Percentiles rank a stretch among this genome's conserved stretches.
phyloP scores from a whole-genome alignment of 257 asterid species.

The Solanum chiquidenum region DNA sequence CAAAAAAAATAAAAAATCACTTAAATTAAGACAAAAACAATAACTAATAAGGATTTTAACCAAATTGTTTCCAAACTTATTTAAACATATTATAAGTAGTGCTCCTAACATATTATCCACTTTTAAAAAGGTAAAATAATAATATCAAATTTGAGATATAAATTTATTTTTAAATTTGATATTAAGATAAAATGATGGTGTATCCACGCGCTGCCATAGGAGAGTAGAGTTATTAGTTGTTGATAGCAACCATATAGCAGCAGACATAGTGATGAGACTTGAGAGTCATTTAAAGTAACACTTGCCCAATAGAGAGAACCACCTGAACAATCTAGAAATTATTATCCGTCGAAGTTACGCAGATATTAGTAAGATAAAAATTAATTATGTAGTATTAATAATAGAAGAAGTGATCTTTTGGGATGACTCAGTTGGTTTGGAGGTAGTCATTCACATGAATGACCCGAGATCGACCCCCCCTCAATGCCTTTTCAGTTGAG shows the following conservation, averaged over 20 bases:
- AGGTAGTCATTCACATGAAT: too few species aligned
- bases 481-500: too few species aligned
- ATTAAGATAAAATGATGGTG: not conserved
- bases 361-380: too few species aligned
- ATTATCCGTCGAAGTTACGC: too few species aligned
- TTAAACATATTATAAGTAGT: not conserved
- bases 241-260: slow-evolving; percentile 11
- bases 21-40: too few species aligned
- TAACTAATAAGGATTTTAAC: not conserved
- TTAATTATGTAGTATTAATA: too few species aligned
- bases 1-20: not conserved
- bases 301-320: not conserved
- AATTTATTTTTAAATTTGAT: too few species aligned
- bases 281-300: not conserved
- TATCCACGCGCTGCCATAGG: not conserved
- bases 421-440: too few species aligned
- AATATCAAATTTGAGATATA: not conserved
- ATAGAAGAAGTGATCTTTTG: too few species aligned
- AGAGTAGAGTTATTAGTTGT: not conserved
- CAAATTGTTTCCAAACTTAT: not conserved
- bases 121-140: too few species aligned
- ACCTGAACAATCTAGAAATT: too few species aligned
- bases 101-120: not conserved
- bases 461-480: too few species aligned
- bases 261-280: not conserved